Evolutionary conservation across 2,329 filamentous ascomycete species (phyloP), one percentile per base, ranked within the genome.

Genomic region (Clarireedia monteithiana): DNA sequence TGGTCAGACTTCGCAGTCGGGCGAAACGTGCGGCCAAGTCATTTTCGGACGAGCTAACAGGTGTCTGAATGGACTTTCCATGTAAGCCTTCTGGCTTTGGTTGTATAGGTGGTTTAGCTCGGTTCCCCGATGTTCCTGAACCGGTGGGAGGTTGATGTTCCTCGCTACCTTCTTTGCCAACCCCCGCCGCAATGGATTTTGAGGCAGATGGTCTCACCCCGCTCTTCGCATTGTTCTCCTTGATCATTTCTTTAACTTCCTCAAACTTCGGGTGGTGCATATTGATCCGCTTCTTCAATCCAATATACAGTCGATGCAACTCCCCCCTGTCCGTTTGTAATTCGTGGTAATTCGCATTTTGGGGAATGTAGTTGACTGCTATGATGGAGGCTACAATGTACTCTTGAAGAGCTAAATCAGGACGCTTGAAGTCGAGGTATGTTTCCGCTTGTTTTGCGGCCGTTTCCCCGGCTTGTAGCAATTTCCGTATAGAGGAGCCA

Each of bases 331-430:
- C 81, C 39, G 72, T 72, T 63, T 82, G 80, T 57, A 91, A 74
- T 51, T 79, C 76, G 27, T 82, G 80, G 69, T 84, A 95, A 59
- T 92, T 88, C 56, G 80, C 82, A 68, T 95, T 90, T 38, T 77
- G 78, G 2, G 89, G 88, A 26, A 97, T 85, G 44, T 85, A 75
- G 55, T 92, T 84, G 50, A 91, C 78, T 14, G 88, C 81, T 55
- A 96, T 86, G 56, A 91, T 84, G 58, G 81, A 91, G 10, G 91
- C 89, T 60, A 86, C 82, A 57, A 97, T 79, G 67, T 92, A 97
- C 59, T 95, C 88, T 61, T 87, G 82, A 55, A 95, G 86, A 3
- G 91, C 91, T 39, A 83, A 71, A 67, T 94, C 90, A 4, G 84
- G 82, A 38, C 83, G 77, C 26, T 81, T 75, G 71, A 88, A 86